phyloP scores from a whole-genome alignment of 345 rosid species.

The Populus euphratica region DNA sequence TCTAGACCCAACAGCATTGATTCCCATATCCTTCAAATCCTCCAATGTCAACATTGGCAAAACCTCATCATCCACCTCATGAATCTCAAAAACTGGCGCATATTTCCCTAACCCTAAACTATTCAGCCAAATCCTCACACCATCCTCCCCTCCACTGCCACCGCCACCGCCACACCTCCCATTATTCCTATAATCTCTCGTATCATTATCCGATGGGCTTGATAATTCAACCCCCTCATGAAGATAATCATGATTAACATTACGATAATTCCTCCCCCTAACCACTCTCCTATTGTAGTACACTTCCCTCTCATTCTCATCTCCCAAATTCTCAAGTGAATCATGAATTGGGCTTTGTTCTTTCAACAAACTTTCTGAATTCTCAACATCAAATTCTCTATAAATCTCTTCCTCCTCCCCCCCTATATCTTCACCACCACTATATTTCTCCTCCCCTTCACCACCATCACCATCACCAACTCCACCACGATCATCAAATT shows the following conservation, averaged over 20 bases:
- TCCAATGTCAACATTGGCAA: conserved; percentile 78
- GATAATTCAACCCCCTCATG: conserved; percentile 47
- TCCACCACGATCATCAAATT: conserved; percentile 42
- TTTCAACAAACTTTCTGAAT: conserved; percentile 61
- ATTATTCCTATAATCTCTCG: conserved; percentile 38
- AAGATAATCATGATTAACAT: conserved; percentile 10
- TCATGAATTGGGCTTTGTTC: conserved; percentile 51
- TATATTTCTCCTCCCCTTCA: conserved; percentile 48
- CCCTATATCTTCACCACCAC: conserved; percentile 50
- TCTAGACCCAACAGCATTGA: conserved; percentile 78
- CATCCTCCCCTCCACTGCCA: conserved; percentile 41
- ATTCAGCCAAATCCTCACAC: conserved; percentile 62
- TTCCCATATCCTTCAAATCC: conserved; percentile 90
- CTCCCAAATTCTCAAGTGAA: conserved; percentile 56
- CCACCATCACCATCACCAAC: conserved; percentile 19
- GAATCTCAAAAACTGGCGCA: conserved; percentile 75
- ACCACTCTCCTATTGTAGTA: conserved; percentile 23
- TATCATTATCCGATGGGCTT: conserved; percentile 51
- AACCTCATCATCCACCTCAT: conserved; percentile 83
- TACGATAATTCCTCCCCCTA: conserved; percentile 25
- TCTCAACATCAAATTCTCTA: conserved; percentile 55
- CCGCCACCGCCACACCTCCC: conserved; percentile 27
- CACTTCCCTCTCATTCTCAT: conserved; percentile 39
- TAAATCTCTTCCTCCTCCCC: conserved; percentile 53
- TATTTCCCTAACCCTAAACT: conserved; percentile 70